Percentiles rank a stretch among this genome's conserved stretches.
These are phyloP conservation scores for Plectosphaerella cucumerina DNA, from an alignment of 2,329 filamentous ascomycete species.

Conservation along the genomic window DNA sequence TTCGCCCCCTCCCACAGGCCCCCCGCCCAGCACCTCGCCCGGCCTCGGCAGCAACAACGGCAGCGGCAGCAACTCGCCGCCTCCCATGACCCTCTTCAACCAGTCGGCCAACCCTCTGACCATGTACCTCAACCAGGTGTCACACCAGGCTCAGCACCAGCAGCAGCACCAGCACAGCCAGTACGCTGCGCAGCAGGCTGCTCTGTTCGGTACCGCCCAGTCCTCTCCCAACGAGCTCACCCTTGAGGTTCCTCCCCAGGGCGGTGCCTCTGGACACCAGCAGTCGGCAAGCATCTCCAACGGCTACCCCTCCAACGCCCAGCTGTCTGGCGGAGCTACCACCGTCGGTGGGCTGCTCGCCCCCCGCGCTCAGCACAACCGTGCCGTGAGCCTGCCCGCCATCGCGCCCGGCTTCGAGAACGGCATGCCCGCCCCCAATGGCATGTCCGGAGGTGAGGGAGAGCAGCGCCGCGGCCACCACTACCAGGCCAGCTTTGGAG, in stretches of 20 bases:
- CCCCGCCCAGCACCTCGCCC: conserved; percentile 35
- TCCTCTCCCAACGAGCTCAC: conserved; percentile 53
- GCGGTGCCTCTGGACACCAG: conserved; percentile 57
- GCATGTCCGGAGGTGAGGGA: conserved; percentile 42
- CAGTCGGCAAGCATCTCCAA: conserved; percentile 64
- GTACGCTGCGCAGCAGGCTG: conserved; percentile 71
- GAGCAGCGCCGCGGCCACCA: conserved; percentile 62
- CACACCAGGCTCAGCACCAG: conserved; percentile 67
- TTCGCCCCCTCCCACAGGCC: conserved; percentile 41
- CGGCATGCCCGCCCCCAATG: conserved; percentile 42
- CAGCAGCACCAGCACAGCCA: conserved; percentile 71
- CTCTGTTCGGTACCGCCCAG: conserved; percentile 71
- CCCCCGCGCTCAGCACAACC: conserved; percentile 64
- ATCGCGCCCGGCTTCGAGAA: conserved; percentile 62
- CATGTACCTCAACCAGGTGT: conserved; percentile 85
- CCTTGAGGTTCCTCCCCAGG: conserved; percentile 57
- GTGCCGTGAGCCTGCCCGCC: conserved; percentile 83
- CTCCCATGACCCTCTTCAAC: conserved; percentile 73
- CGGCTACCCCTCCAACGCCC: conserved; percentile 51
- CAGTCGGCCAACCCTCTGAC: conserved; percentile 84
- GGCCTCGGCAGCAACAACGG: conserved; percentile 36
- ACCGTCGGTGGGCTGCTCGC: conserved; percentile 75
- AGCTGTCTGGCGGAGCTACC: conserved; percentile 50
- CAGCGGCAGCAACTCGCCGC: conserved; percentile 30
- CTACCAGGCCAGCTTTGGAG: conserved; percentile 60